Evolutionary conservation across 805 yeast genomes (phyloP), one percentile per base, ranked within the genome.

Genomic region (Candida incommunis): DNA sequence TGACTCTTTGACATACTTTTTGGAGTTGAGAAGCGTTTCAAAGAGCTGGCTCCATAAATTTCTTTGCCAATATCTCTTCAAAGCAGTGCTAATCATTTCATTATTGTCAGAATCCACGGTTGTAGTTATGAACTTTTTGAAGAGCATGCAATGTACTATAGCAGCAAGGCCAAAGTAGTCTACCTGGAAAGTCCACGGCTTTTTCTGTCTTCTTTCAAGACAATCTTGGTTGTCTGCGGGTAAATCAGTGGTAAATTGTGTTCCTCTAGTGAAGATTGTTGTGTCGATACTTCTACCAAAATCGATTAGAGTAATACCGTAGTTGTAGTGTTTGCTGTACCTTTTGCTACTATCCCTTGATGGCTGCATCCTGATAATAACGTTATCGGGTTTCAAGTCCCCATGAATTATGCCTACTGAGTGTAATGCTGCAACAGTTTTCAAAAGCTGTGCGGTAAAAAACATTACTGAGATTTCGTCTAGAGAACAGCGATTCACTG

Each of bases 91-190:
- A 2, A 47, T 49, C 25, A 27, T 23, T 9, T 35, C 25, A 22
- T 44, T 44, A 11, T 52, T 48, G 22, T 59, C 50, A 18, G 41
- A 47, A 3, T 46, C 54, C 3, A 57, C 55, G 1, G 57, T 58
- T 0, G 74, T 67, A 42, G 72, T 73, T 23, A 86, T 78, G 45
- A 71, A 70, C 13, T 69, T 65, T 0, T 94, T 94, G 65, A 78
- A 86, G 16, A 87, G 64, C 70, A 87, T 62, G 0, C 78, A 70
- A 54, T 86, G 90, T 2, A 85, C 65, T 0, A 82, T 73, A 26
- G 77, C 72, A 0, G 95, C 96, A 18, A 84, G 50, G 0, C 95
- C 95, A 58, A 72, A 82, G 57, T 85, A 85, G 62, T 87, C 96
- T 2, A 80, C 78, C 56, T 87, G 86, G 54, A 71, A 83, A 2